These are phyloP conservation scores for Pisolithus albus DNA, from an alignment of 768 basidiomycete genomes.

Conservation along the genomic window DNA sequence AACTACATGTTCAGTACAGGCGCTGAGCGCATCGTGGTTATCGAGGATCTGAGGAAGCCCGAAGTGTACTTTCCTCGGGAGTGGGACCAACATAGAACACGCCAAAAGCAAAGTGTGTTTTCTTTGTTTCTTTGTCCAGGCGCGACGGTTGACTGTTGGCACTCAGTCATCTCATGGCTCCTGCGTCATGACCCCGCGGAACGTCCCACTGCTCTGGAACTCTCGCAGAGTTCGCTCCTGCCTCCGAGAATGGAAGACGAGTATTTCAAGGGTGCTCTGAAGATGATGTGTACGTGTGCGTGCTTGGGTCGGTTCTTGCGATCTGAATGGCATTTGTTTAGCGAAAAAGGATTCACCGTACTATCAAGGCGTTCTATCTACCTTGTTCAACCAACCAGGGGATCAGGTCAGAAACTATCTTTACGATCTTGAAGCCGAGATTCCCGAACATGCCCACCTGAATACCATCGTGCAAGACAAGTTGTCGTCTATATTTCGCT, in stretches of 20 bases:
- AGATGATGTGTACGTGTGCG: slow-evolving; percentile 56
- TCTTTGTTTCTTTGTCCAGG: not conserved
- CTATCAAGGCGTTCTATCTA: slow-evolving; percentile 67
- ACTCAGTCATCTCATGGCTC: slow-evolving; percentile 70
- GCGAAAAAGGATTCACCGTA: slow-evolving; percentile 79
- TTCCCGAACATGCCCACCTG: slow-evolving; percentile 63
- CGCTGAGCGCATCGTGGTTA: slow-evolving; percentile 76
- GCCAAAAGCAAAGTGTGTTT: slow-evolving; percentile 64
- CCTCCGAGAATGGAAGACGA: slow-evolving; percentile 79
- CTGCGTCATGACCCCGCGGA: slow-evolving; percentile 75
- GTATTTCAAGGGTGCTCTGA: slow-evolving; percentile 73
- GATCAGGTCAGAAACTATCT: slow-evolving; percentile 59
- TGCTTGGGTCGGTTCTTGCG: not conserved
- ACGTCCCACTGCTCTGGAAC: slow-evolving; percentile 75
- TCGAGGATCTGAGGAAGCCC: slow-evolving; percentile 71
- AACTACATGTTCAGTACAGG: slow-evolving; percentile 78
- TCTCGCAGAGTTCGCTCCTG: slow-evolving; percentile 71
- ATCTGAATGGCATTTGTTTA: slow-evolving; percentile 16
- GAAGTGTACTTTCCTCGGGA: slow-evolving; percentile 66
- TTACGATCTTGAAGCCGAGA: slow-evolving; percentile 66
- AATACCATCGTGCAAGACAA: slow-evolving; percentile 74
- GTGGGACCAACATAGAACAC: slow-evolving; percentile 57
- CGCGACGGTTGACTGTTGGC: not conserved
- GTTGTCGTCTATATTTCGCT: slow-evolving; percentile 67
- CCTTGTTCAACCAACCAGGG: slow-evolving; percentile 70